Evolutionary conservation across 345 rosid species (phyloP), one percentile per base, ranked within the genome.

Genomic region (Eucalyptus cloeziana): DNA sequence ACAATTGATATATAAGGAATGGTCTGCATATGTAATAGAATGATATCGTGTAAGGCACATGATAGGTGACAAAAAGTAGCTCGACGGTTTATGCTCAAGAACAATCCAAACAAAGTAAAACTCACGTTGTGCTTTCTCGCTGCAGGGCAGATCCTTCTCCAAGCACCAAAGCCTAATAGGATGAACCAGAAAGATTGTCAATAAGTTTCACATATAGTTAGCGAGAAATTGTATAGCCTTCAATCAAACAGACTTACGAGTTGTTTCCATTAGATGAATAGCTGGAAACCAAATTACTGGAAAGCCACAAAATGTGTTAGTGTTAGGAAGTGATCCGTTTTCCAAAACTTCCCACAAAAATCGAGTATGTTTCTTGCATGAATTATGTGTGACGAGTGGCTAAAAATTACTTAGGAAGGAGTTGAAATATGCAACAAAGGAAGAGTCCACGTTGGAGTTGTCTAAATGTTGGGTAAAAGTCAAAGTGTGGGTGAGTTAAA

Each of bases 251-350:
- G 51, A 76, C 99, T 94, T 91, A 97, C 99, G 90, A 90, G 92
- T 93, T 93, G 87, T 85, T 91, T 33, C 45, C 91, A 4, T 90
- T 64, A 85, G 94, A 90, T 3, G 95, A 90, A 87, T 88, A 92
- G 91, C 96, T 93, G 6, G 99, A 94, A 87, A 94, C 89, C 89
- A 96, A 83, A 92, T 97, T 97, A 93, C 98, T 96, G 95, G 86
- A 49, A 86, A 33, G 31, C 24, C 13, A 89, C 13, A 40, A 80
- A 89, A 51, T 86, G n/a, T 86, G 88, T 45, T 51, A 0, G 0
- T 51, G 56, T 51, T 51, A 51, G 56, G 0, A 51, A 51, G 2
- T 51, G 56, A 51, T 51, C 0, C 56, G 17, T 51, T 51, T 51
- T 51, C 56, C 56, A 51, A 51, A 51, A 51, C 8, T 51, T 51